Evolutionary conservation across 2,329 filamentous ascomycete species (phyloP).

Genomic region (Claviceps purpurea): DNA sequence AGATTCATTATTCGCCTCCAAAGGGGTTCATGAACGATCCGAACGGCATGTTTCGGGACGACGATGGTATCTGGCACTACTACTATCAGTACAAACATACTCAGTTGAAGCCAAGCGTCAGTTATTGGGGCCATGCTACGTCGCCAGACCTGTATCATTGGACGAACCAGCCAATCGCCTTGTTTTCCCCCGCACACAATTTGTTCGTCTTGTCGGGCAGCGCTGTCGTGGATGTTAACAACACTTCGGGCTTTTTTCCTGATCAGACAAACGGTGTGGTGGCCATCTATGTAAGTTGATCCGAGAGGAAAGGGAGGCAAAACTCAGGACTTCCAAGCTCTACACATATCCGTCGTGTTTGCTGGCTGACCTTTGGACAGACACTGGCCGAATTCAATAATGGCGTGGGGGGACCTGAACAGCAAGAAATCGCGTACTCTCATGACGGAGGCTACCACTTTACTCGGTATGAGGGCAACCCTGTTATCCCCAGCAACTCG

Average conservation of each 20-base stretch:
- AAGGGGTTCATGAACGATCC: constrained; percentile 3
- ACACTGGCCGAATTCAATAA: constrained; percentile 10
- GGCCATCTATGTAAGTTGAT: constrained; percentile 25
- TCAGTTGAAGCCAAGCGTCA: constrained; percentile 37
- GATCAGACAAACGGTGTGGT: constrained; percentile 30
- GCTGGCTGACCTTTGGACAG: constrained; percentile 6
- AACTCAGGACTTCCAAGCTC: no score
- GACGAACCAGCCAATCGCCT: constrained; percentile 49
- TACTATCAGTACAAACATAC: constrained; percentile 47
- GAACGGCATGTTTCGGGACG: constrained; percentile 31
- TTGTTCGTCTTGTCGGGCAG: constrained; percentile 40
- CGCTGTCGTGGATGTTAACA: constrained; percentile 46
- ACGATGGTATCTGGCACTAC: constrained; percentile 44
- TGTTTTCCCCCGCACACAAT: constrained; percentile 34
- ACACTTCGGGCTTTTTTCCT: constrained; percentile 50
- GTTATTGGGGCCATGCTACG: constrained; percentile 56
- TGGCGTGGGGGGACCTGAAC: constrained; percentile 20
- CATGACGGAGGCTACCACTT: constrained; percentile 23
- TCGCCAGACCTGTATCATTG: constrained; percentile 49
- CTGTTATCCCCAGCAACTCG: constrained; percentile 41
- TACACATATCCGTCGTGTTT: background rate
- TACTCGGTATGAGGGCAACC: constrained; percentile 44
- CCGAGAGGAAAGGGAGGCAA: no score
- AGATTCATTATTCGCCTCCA: constrained; percentile 5
- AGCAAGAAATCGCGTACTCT: constrained; percentile 49